These are phyloP conservation scores for Alternaria gansuensis DNA, from an alignment of 2,329 filamentous ascomycete genomes.

Conservation along the genomic window DNA sequence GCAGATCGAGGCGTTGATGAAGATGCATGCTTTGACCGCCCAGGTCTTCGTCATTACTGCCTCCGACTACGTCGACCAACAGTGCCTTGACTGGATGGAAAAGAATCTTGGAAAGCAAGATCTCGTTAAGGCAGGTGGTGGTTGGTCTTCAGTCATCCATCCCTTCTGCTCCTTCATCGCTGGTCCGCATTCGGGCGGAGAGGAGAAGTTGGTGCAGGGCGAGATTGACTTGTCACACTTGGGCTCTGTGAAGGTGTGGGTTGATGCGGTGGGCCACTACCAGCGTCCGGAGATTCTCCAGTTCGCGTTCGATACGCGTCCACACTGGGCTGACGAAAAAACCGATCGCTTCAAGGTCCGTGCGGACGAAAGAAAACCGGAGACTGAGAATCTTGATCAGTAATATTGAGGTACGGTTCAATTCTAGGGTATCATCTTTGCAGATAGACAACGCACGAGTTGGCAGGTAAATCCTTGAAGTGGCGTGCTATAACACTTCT, in stretches of 20 bases:
- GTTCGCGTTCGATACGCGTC: slow-evolving; percentile 41
- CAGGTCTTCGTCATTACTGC: slow-evolving; percentile 58
- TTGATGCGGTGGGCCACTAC: slow-evolving; percentile 52
- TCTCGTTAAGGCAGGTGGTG: slow-evolving; percentile 47
- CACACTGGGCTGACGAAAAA: slow-evolving; percentile 48
- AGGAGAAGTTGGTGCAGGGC: slow-evolving; percentile 48
- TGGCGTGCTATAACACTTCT: not conserved
- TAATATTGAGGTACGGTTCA: not conserved
- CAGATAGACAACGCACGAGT: not conserved
- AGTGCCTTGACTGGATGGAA: slow-evolving; percentile 54
- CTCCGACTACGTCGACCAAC: slow-evolving; percentile 56
- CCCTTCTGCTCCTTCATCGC: slow-evolving; percentile 51
- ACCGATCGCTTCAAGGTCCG: slow-evolving; percentile 31
- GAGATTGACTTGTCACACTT: slow-evolving; percentile 50
- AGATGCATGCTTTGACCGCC: slow-evolving; percentile 56
- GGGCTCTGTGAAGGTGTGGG: slow-evolving; percentile 50
- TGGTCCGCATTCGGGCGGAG: slow-evolving; percentile 46
- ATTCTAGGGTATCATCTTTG: not conserved
- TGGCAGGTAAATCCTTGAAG: not conserved
- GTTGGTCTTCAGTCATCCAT: slow-evolving; percentile 49
- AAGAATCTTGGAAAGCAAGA: slow-evolving; percentile 50
- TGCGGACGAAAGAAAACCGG: slow-evolving; percentile 23
- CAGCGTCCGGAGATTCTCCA: slow-evolving; percentile 49
- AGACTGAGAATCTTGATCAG: slow-evolving; percentile 14
- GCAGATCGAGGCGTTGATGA: slow-evolving; percentile 61